These are phyloP conservation scores for Phaffia australis DNA, from an alignment of 768 basidiomycete species.

Conservation along the genomic window DNA sequence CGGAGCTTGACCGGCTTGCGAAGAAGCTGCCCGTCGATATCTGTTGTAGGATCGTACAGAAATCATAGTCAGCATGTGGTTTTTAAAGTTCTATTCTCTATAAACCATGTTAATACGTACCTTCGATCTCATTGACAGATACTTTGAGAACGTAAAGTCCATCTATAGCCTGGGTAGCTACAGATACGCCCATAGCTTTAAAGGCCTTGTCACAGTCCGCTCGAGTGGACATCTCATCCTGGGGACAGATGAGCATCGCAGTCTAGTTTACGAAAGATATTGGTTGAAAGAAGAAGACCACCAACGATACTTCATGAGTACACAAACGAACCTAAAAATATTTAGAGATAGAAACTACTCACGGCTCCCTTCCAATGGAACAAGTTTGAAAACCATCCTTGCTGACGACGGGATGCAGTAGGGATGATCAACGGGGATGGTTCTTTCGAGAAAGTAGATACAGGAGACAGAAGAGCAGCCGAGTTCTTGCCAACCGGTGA, in stretches of 20 bases:
- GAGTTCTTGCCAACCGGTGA: constrained; percentile 2
- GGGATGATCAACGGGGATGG: constrained; percentile 2
- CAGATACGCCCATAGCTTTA: not conserved
- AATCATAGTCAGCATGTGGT: too few species aligned
- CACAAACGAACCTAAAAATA: not conserved
- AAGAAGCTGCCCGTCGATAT: constrained; percentile 9
- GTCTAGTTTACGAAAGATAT: constrained; percentile 1
- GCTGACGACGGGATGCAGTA: constrained; percentile 4
- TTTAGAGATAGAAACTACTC: not conserved
- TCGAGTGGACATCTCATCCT: not conserved
- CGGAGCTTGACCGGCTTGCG: constrained; percentile 66
- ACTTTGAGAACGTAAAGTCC: not conserved
- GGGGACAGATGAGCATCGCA: constrained; percentile 7
- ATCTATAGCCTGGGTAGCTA: not conserved
- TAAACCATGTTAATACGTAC: not conserved
- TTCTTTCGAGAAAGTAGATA: not conserved
- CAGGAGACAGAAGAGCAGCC: constrained; percentile 4
- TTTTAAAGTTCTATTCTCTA: too few species aligned
- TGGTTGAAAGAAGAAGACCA: not conserved
- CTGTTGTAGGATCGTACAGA: not conserved
- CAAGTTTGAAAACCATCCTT: constrained; percentile 10
- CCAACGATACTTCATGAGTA: not conserved
- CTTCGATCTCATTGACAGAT: not conserved
- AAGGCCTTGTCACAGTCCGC: constrained; percentile 3
- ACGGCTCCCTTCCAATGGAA: constrained; percentile 13